Conservation (phyloP, 306 rosid genomes). For the Prunus dulcis region DNA sequence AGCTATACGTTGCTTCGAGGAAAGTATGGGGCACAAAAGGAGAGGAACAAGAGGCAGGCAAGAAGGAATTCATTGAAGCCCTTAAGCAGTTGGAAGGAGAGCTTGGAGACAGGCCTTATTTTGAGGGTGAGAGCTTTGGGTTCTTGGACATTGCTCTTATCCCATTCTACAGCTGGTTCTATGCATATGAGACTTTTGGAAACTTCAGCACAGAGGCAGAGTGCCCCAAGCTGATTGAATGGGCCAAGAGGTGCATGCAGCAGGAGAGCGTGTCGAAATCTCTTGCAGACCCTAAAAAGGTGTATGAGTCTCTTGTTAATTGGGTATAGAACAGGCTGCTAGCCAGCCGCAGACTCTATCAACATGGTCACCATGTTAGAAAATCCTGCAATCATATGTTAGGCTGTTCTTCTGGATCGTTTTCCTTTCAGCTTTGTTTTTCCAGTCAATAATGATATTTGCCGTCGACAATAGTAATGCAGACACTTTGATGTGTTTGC, state of each 20-base stretch:
- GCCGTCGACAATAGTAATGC: too few species aligned
- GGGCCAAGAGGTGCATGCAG: constrained; percentile 23
- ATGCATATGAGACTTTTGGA: not conserved
- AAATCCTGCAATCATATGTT: too few species aligned
- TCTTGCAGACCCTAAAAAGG: constrained; percentile 7
- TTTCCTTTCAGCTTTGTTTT: too few species aligned
- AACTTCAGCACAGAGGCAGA: constrained; percentile 9
- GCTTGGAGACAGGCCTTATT: constrained; percentile 31
- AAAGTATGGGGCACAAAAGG: constrained; percentile 18
- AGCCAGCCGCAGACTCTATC: too few species aligned
- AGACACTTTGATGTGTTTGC: too few species aligned
- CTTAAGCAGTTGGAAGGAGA: constrained; percentile 25
- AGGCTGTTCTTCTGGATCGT: too few species aligned
- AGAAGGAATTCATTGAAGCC: constrained; percentile 12
- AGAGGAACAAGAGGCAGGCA: constrained; percentile 21
- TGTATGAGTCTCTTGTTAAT: not conserved
- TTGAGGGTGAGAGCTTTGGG: constrained; percentile 25
- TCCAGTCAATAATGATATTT: too few species aligned
- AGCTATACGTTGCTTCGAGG: constrained; percentile 27
- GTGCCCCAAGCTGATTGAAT: constrained; percentile 22
- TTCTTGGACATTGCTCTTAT: constrained; percentile 31
- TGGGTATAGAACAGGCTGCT: too few species aligned
- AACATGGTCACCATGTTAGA: too few species aligned
- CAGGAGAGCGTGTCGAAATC: constrained; percentile 21
- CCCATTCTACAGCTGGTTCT: constrained; percentile 11